Evolutionary conservation across 2,329 filamentous ascomycete genomes (phyloP).

Genomic region (Trichophyton verrucosum): DNA sequence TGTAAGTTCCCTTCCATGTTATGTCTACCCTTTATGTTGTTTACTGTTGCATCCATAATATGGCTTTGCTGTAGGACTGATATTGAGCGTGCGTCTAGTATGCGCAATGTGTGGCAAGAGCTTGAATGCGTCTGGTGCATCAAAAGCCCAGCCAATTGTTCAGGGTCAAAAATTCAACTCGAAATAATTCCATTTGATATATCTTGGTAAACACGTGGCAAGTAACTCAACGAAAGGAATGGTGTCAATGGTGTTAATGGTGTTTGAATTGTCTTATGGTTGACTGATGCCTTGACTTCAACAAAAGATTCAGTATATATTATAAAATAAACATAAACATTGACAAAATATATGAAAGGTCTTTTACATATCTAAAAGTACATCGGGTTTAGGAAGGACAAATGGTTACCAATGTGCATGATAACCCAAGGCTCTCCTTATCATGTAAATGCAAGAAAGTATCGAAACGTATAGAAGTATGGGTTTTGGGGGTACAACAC

Average conservation of each 20-base stretch:
- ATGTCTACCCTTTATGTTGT: not conserved
- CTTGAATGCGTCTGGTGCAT: constrained; percentile 33
- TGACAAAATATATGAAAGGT: not conserved
- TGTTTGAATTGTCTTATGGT: not conserved
- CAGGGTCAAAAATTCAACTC: constrained; percentile 51
- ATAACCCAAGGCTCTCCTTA: not conserved
- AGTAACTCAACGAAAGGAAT: not conserved
- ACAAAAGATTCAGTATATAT: not conserved
- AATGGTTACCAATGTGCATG: not conserved
- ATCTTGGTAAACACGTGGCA: not conserved
- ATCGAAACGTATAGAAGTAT: not conserved
- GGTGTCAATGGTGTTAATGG: not conserved
- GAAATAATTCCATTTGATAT: constrained; percentile 31
- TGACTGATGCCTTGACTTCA: not conserved
- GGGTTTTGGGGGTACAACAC: not conserved
- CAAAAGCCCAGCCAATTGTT: constrained; percentile 41
- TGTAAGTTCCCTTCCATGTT: constrained; percentile 29
- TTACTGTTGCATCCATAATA: not conserved
- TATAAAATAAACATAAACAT: not conserved
- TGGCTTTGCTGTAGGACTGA: constrained; percentile 2
- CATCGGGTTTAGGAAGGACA: not conserved
- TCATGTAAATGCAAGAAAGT: not conserved
- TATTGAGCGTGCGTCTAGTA: constrained; percentile 27
- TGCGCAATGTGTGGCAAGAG: constrained; percentile 53
- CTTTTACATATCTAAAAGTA: constrained; percentile 6